Evolutionary conservation across 306 rosid species (phyloP), one percentile per base, ranked within the genome.

Genomic region (Ammopiptanthus mongolicus): DNA sequence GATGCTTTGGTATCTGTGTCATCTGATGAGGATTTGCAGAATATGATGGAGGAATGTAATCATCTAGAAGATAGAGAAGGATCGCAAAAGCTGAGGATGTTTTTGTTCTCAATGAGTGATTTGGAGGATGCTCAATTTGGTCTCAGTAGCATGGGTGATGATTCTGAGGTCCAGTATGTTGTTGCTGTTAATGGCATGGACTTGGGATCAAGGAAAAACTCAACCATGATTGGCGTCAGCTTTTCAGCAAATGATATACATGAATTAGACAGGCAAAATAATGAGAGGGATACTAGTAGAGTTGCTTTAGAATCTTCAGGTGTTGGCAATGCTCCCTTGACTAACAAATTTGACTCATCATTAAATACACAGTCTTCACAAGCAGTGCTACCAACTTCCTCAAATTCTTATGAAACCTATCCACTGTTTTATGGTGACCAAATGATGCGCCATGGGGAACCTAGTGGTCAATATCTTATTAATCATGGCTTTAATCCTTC

Each of bases 1-100:
- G 97, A 92, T 84, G 96, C 97, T 25, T 86, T 92, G 81, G 97
- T 92, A 52, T 88, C 97, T 71, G 93, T 92, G 10, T 88, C 96
- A 39, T 88, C 84, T 41, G 90, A 88, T 28, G 96, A 91, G 85
- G 96, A 91, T 81, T 84, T 91, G 76, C 91, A 78, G 83, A 88
- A 88, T 76, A 91, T 91, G 96, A 86, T 91, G 91, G 96, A 91
- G 75, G 96, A 91, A 78, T 86, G 90, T 48, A 83, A 67, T 18
- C 86, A 88, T 59, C 47, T 87, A 50, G 84, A 72, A 59, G 85
- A 75, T 48, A 80, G 87, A 65, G 88, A 79, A 64, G 84, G 86
- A 41, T 74, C 86, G 1, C 87, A 85, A 73, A 91, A 87, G 81
- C 85, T 91, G 64, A 88, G 96, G 74, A 85, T 91, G 53, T 91